Conservation (phyloP, 768 basidiomycete genomes). For the Tulasnella sp. region DNA sequence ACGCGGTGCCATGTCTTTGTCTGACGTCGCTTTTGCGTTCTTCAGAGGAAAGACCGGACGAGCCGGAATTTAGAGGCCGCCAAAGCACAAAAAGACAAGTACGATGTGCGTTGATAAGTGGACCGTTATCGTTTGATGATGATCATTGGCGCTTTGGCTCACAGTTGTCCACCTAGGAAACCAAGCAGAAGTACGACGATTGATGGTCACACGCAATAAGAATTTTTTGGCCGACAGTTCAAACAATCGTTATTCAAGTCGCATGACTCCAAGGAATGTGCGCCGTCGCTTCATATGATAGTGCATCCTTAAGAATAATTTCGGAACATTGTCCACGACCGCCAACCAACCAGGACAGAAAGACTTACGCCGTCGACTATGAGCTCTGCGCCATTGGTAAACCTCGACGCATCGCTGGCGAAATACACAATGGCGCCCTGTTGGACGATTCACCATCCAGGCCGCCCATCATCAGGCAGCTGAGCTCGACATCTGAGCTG, state of each 20-base stretch:
- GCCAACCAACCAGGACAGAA: neutral
- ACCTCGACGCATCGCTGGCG: slow-evolving; percentile 79
- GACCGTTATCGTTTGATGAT: neutral
- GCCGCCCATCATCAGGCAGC: neutral
- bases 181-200: slow-evolving; percentile 9
- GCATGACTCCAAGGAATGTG: neutral
- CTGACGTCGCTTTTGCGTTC: neutral
- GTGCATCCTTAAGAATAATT: neutral
- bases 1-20: neutral
- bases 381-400: slow-evolving; percentile 79
- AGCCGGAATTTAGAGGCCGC: slow-evolving; percentile 5
- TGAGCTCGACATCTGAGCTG: neutral
- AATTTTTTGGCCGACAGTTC: neutral
- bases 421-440: slow-evolving; percentile 85
- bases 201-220: neutral
- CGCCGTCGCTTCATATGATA: neutral
- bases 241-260: neutral
- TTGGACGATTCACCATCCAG: slow-evolving; percentile 1
- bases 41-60: slow-evolving; percentile 14
- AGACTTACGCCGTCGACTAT: slow-evolving; percentile 62
- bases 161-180: neutral
- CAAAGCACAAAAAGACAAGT: neutral
- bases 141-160: too few species aligned
- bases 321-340: neutral
- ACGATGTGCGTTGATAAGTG: neutral